Evolutionary conservation across 2,329 filamentous ascomycete genomes (phyloP), one percentile per base, ranked within the genome.

Genomic region (Aspergillus chevalieri): DNA sequence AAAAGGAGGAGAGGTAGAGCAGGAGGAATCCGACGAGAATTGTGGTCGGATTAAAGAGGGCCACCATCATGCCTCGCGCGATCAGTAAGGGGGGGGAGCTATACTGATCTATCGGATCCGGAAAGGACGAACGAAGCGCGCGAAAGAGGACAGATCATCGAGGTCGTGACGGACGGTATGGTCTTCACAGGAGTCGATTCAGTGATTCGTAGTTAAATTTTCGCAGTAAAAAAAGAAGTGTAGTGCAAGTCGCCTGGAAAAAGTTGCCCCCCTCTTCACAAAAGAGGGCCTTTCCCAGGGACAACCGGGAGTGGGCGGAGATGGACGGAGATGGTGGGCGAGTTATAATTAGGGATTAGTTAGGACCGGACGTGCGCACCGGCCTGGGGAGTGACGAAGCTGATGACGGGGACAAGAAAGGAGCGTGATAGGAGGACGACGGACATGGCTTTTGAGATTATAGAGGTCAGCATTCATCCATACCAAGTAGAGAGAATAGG

Each of bases 1-100:
- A 85, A 66, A 98, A 98, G 54, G 92, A 90, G 54, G 84, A 86
- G 42, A 98, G 81, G 74, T 97, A 98, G 54, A 89, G 75, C 56
- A 97, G 80, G 61, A 97, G 83, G 66, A 91, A 63, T 60, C 95
- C 78, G 67, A 92, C 92, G 63, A 95, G 82, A 57, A 96, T 74
- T 67, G 95, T 95, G 59, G 92, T 88, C 60, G 86, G 85, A 55
- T 69, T 76, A 56, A 74, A 68, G 50, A 75, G 62, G 50, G 72
- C 68, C 74, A 77, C 77, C 54, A 59, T 67, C 55, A 15, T 12
- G 17, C 17, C n/a, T 48, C 51, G 59, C 56, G 63, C 63, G 63
- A 65, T 60, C 62, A 66, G 62, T 57, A 52, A 51, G 45, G 53
- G 53, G 41, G 34, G 34, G 26, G 5, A 15, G 34, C 14, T 36